These are phyloP conservation scores for Lachnellula arida DNA, from an alignment of 2,329 filamentous ascomycete genomes.

Conservation along the genomic window DNA sequence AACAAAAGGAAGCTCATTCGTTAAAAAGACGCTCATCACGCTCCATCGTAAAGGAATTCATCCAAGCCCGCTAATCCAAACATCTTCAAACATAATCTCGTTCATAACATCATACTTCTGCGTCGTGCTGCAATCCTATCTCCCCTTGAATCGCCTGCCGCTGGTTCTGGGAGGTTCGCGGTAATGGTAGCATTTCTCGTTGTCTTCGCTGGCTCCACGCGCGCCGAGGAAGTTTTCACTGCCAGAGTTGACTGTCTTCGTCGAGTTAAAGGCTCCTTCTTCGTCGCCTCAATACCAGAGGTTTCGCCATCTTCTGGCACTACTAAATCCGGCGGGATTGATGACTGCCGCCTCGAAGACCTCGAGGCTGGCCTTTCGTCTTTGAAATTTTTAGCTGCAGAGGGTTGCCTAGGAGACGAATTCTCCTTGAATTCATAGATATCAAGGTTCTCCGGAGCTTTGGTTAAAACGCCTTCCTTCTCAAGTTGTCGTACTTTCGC, in stretches of 20 bases:
- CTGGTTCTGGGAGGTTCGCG: constrained; percentile 12
- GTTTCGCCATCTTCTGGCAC: constrained; percentile 19
- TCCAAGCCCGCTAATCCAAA: constrained; percentile 17
- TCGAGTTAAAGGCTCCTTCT: constrained; percentile 9
- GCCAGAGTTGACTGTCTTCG: constrained; percentile 29
- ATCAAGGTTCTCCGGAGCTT: constrained; percentile 22
- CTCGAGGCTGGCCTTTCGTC: constrained; percentile 18
- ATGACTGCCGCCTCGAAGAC: constrained; percentile 23
- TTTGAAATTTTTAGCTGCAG: constrained; percentile 3
- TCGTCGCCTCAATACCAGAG: constrained; percentile 21
- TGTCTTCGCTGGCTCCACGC: constrained; percentile 14
- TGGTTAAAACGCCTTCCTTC: constrained; percentile 14
- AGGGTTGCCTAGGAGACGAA: constrained; percentile 17
- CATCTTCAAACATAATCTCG: constrained; percentile 9
- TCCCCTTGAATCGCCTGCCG: constrained; percentile 17
- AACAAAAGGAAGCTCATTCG: constrained; percentile 5
- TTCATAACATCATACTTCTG: constrained; percentile 35
- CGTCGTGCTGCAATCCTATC: constrained; percentile 29
- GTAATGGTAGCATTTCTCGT: constrained; percentile 20
- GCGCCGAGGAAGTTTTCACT: constrained; percentile 14
- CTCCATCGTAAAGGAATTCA: constrained; percentile 15
- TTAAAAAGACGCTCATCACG: constrained; percentile 8
- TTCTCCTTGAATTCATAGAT: constrained; percentile 29
- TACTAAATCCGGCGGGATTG: constrained; percentile 12
- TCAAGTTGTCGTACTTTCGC: constrained; percentile 19